Percentiles rank a stretch among this genome's conserved stretches.
These are phyloP conservation scores for Teunomyces panamensis DNA, from an alignment of 805 yeast species.

Conservation along the genomic window DNA sequence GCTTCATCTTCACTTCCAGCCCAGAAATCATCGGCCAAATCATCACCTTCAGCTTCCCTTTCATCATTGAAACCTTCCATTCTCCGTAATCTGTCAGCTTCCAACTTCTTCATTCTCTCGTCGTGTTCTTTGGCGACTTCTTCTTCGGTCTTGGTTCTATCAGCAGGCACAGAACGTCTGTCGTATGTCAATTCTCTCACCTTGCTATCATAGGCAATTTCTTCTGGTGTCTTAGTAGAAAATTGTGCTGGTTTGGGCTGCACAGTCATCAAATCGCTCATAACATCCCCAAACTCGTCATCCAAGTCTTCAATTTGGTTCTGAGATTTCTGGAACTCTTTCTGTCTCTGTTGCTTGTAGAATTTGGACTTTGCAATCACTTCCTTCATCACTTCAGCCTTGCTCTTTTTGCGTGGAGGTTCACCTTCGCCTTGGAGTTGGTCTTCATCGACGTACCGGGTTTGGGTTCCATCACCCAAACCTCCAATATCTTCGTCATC, in stretches of 20 bases:
- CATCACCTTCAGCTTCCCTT: slow-evolving; percentile 61
- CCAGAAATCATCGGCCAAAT: slow-evolving; percentile 69
- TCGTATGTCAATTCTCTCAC: slow-evolving; percentile 68
- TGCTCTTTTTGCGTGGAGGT: slow-evolving; percentile 65
- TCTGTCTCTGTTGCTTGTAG: slow-evolving; percentile 73
- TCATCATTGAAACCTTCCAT: slow-evolving; percentile 67
- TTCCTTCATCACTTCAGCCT: slow-evolving; percentile 84
- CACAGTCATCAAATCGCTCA: slow-evolving; percentile 48
- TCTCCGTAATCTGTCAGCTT: slow-evolving; percentile 65
- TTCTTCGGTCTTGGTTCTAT: slow-evolving; percentile 75
- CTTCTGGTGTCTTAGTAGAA: slow-evolving; percentile 37
- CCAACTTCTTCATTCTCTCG: slow-evolving; percentile 59
- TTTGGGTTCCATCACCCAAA: slow-evolving; percentile 18
- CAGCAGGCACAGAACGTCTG: slow-evolving; percentile 76
- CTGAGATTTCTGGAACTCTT: slow-evolving; percentile 56
- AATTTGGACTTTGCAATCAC: slow-evolving; percentile 79
- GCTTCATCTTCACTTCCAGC: slow-evolving; percentile 47
- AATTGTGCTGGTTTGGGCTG: slow-evolving; percentile 19
- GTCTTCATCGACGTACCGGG: slow-evolving; percentile 40
- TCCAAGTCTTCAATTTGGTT: slow-evolving; percentile 65
- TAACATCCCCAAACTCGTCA: slow-evolving; percentile 68
- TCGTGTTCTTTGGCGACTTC: slow-evolving; percentile 60
- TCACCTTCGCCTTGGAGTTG: slow-evolving; percentile 24
- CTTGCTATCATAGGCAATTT: slow-evolving; percentile 58
- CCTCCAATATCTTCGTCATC: slow-evolving; percentile 49